A percentile compares a stretch with the other conserved stretches of the same genome.
Conservation (phyloP, 331 rosid species). For the Malus hybrid region DNA sequence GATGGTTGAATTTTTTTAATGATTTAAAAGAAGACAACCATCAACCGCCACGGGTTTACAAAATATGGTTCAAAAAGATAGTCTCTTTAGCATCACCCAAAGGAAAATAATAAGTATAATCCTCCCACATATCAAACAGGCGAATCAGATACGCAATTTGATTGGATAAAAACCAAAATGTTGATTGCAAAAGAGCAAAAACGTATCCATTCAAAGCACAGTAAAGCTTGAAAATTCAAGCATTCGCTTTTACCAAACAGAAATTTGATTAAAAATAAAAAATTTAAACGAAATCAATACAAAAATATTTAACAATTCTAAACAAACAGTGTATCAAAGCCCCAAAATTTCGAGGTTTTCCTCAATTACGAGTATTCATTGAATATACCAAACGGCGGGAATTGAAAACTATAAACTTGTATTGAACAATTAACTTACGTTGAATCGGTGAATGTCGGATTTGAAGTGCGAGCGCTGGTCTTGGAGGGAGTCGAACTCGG, state of each 20-base stretch:
- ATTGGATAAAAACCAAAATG: neutral
- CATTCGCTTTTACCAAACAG: neutral
- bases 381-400: neutral
- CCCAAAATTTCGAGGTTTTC: neutral
- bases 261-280: neutral
- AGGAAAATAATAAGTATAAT: neutral
- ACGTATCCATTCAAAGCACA: neutral
- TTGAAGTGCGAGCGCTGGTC: constrained; percentile 94
- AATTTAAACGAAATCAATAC: neutral
- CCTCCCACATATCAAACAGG: neutral
- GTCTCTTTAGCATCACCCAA: too few relatives aligned
- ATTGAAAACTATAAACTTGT: neutral
- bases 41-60: too few relatives aligned
- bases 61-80: too few relatives aligned
- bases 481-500: constrained; percentile 77
- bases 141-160: neutral
- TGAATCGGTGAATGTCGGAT: constrained; percentile 89
- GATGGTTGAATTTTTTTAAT: too few relatives aligned
- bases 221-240: neutral
- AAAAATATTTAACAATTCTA: neutral
- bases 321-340: neutral
- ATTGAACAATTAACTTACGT: constrained; percentile 29
- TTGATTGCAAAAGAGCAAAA: neutral
- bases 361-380: neutral
- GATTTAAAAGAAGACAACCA: too few relatives aligned